Base-by-base conservation (phyloP, 2,329 filamentous ascomycete genomes). In the Ophiostoma ulmi region DNA sequence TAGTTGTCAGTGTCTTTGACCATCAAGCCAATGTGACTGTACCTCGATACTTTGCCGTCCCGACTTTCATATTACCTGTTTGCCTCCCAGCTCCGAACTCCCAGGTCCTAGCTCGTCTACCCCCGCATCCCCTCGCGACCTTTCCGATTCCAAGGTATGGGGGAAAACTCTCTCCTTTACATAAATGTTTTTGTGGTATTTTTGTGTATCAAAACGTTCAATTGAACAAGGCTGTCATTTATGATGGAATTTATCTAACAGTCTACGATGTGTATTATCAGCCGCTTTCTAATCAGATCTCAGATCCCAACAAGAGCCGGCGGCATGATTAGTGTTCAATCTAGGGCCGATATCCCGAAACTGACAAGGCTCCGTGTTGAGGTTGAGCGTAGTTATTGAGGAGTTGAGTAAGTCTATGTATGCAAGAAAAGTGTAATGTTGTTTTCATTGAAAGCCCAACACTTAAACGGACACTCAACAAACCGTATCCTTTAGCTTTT, bases 161-260 rank as follows among this genome's bases (percentile, higher is more conserved):
- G 63, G 63, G 36, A 44, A 44, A 67, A 67, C 65, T 67, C 65
- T 67, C 11, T 11, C 39, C 39, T 48, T 48, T 67, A 67, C 65
- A 48, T 31, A 65, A 48, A 48, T 48, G 17, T 22, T 66, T 38
- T 36, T 64, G 11, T 14, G 22, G 14, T 63, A 17, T n/a, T 65
- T 2, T 17, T 36, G 11, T 63, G 11, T 36, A 26, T 17, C 26
- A 3, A 5, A 26, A 22, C 22, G n/a, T 22, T 36, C 1, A 48
- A 39, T 67, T 39, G 20, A 5, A 26, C n/a, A 26, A 66, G 36
- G 36, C 65, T 67, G 38, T 41, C n/a, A 31, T 44, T 22, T 31
- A 67, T 22, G 63, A 65, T 39, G 52, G 8, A 26, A 26, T 5
- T 26, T 26, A 14, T 26, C 10, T 2, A 11, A 5, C 10, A 20